phyloP scores from a whole-genome alignment of 352 stramenopile species.

The Globisporangium emineosum region DNA sequence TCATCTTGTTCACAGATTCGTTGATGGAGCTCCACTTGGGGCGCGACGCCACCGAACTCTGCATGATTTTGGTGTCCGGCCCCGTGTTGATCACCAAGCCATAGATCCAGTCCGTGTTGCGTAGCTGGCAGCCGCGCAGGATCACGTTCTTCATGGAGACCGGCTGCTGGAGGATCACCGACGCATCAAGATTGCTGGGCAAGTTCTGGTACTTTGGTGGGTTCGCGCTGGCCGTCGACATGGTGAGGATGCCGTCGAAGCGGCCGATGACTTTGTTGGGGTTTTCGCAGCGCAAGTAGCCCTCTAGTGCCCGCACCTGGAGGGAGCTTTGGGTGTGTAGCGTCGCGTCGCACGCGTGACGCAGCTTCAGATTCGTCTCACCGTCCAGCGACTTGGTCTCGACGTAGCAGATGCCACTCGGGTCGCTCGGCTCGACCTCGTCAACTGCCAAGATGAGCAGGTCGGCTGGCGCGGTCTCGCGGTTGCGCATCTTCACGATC shows the following conservation, averaged over 20 bases:
- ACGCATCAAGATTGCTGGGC: not conserved
- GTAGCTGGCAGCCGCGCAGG: slow-evolving; percentile 80
- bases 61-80: slow-evolving; percentile 84
- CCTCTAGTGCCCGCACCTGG: slow-evolving; percentile 36
- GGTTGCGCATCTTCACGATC: slow-evolving; percentile 74
- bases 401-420: slow-evolving; percentile 81
- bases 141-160: slow-evolving; percentile 87
- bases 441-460: slow-evolving; percentile 78
- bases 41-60: slow-evolving; percentile 49
- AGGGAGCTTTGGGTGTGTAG: slow-evolving; percentile 33
- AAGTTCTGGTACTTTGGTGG: slow-evolving; percentile 12
- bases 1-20: slow-evolving; percentile 76
- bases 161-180: slow-evolving; percentile 32
- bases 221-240: slow-evolving; percentile 19
- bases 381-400: slow-evolving; percentile 89
- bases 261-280: slow-evolving; percentile 78
- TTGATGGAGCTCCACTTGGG: slow-evolving; percentile 86
- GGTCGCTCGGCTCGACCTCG: slow-evolving; percentile 63
- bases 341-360: slow-evolving; percentile 61
- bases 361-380: slow-evolving; percentile 90
- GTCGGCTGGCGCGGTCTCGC: slow-evolving; percentile 79
- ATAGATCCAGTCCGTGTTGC: slow-evolving; percentile 90
- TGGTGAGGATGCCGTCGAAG: slow-evolving; percentile 68
- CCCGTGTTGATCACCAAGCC: slow-evolving; percentile 88
- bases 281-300: slow-evolving; percentile 63